These are phyloP conservation scores for Fusarium vanettenii DNA, from an alignment of 2,329 filamentous ascomycete species.

Conservation along the genomic window DNA sequence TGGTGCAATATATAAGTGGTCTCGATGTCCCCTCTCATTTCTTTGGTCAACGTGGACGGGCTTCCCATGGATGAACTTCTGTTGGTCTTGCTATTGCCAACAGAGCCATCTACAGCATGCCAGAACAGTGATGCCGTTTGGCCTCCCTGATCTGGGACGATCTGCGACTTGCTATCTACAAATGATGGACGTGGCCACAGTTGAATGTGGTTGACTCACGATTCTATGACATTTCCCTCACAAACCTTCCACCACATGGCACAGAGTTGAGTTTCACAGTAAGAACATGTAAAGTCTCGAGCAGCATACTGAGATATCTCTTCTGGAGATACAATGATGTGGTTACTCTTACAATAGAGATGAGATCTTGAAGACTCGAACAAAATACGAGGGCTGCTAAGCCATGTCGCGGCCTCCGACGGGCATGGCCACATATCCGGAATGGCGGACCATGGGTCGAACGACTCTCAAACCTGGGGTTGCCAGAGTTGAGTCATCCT, in stretches of 20 bases:
- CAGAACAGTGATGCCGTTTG: background rate
- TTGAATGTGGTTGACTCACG: background rate
- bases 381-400: conserved; percentile 1
- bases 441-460: conserved; percentile 17
- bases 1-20: conserved; percentile 28
- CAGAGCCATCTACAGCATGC: background rate
- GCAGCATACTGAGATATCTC: background rate
- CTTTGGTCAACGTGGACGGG: background rate
- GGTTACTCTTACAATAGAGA: background rate
- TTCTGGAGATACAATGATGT: background rate
- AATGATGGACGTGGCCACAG: background rate
- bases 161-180: background rate
- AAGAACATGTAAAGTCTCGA: conserved; percentile 7
- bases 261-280: background rate
- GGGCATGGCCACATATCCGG: conserved; percentile 6
- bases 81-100: conserved; percentile 1
- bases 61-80: background rate
- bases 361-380: conserved; percentile 1
- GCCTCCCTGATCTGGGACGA: background rate
- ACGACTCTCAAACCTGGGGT: conserved; percentile 41
- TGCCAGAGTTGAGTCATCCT: conserved; percentile 48
- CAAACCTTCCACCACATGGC: background rate
- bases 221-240: background rate
- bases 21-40: conserved; percentile 8
- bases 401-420: conserved; percentile 4